These are phyloP conservation scores for Allomyces arbusculus DNA, from an alignment of 192 early-diverging fungal genomes.

Conservation along the genomic window DNA sequence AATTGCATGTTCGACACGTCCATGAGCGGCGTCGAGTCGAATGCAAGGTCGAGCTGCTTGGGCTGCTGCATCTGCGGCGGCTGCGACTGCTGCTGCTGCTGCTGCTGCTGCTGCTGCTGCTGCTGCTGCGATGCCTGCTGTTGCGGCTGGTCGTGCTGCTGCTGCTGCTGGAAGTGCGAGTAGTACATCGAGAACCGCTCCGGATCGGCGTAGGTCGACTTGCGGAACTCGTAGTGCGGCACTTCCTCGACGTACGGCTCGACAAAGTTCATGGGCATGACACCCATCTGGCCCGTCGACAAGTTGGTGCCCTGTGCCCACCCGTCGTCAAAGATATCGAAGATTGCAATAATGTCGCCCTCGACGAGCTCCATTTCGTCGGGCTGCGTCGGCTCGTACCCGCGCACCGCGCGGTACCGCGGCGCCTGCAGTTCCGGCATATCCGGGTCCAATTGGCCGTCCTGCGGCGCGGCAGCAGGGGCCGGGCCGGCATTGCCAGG, in stretches of 20 bases:
- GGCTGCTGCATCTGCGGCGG: neutral
- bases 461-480: neutral
- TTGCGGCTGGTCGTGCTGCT: neutral
- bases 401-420: neutral
- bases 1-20: neutral
- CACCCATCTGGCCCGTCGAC: neutral
- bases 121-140: neutral
- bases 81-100: conserved; percentile 1
- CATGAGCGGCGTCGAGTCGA: neutral
- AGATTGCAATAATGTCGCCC: neutral
- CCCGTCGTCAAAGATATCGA: neutral
- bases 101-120: neutral
- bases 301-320: neutral
- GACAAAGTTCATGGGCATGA: neutral
- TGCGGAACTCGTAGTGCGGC: neutral
- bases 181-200: neutral
- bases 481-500: neutral
- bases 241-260: neutral
- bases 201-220: neutral
- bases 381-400: neutral
- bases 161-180: conserved; percentile 1
- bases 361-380: neutral
- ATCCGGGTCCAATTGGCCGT: neutral
- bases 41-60: neutral
- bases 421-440: neutral